Percentiles rank a stretch among this genome's conserved stretches.
These are phyloP conservation scores for Stephanodiscus minutulus DNA, from an alignment of 108 stramenopile species.

Conservation along the genomic window DNA sequence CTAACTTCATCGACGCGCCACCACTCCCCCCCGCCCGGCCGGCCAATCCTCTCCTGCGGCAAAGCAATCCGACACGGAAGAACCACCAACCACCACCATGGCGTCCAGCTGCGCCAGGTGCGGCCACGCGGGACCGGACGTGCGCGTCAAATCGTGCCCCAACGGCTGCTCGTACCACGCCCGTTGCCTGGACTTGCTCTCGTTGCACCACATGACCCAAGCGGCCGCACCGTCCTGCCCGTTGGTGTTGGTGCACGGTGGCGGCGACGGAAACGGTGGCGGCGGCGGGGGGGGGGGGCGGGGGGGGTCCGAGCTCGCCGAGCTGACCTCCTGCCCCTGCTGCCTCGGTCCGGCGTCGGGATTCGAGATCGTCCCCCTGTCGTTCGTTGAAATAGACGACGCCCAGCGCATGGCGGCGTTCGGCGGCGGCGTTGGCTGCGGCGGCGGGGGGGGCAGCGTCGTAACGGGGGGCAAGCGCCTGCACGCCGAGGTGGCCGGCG, in stretches of 20 bases:
- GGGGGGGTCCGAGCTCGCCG: not conserved
- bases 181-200: constrained; percentile 23
- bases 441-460: constrained; percentile 8
- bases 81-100: too few relatives aligned
- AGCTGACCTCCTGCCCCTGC: constrained; percentile 18
- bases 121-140: constrained; percentile 10
- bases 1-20: too few relatives aligned
- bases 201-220: not conserved
- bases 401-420: constrained; percentile 17
- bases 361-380: constrained; percentile 23
- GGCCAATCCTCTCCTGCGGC: too few relatives aligned
- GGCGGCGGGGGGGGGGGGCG: too few relatives aligned
- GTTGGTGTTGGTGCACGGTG: too few relatives aligned
- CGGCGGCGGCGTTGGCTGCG: not conserved
- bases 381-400: constrained; percentile 27
- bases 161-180: constrained; percentile 35
- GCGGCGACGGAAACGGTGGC: too few relatives aligned
- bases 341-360: constrained; percentile 16
- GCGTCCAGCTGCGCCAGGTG: constrained; percentile 16
- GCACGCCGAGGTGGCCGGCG: constrained; percentile 19
- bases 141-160: constrained; percentile 21
- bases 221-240: too few relatives aligned
- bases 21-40: too few relatives aligned
- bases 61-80: too few relatives aligned
- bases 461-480: not conserved